These are phyloP conservation scores for Stemphylium beticola DNA, from an alignment of 2,329 filamentous ascomycete genomes.

Conservation along the genomic window DNA sequence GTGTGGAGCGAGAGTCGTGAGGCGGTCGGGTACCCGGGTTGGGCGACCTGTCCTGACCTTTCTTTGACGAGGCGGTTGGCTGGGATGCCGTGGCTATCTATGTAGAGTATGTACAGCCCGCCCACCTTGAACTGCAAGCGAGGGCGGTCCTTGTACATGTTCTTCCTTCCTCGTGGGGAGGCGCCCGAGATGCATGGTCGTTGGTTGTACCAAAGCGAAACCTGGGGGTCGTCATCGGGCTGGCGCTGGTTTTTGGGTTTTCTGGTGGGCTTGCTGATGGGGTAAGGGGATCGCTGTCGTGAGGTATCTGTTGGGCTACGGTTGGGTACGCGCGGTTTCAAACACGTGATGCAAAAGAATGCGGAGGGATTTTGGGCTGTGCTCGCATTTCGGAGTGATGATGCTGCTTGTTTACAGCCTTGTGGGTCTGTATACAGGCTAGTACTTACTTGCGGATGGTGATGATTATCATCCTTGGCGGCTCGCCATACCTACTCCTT, in stretches of 20 bases:
- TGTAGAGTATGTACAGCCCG: slow-evolving; percentile 3
- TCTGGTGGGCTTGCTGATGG: background rate
- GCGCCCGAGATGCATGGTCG: background rate
- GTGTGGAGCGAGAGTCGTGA: slow-evolving; percentile 6
- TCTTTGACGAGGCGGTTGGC: slow-evolving; percentile 14
- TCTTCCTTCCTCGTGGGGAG: background rate
- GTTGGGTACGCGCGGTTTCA: too few relatives aligned
- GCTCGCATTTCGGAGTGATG: too few relatives aligned
- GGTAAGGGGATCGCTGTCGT: too few relatives aligned
- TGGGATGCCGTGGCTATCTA: slow-evolving; percentile 26
- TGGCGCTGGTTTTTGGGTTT: background rate
- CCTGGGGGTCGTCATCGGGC: background rate
- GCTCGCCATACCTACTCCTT: too few relatives aligned
- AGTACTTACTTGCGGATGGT: too few relatives aligned
- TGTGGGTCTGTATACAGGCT: too few relatives aligned
- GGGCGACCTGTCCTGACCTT: slow-evolving; percentile 1
- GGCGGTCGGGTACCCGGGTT: background rate
- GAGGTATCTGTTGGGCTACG: too few relatives aligned
- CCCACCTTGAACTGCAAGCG: slow-evolving; percentile 5
- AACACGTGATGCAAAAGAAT: too few relatives aligned
- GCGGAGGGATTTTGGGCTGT: too few relatives aligned
- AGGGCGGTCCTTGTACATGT: background rate
- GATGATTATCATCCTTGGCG: too few relatives aligned
- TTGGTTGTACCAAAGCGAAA: slow-evolving; percentile 1
- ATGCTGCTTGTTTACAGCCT: too few relatives aligned